phyloP scores from a whole-genome alignment of 345 rosid genomes.

The Combretum micranthum region DNA sequence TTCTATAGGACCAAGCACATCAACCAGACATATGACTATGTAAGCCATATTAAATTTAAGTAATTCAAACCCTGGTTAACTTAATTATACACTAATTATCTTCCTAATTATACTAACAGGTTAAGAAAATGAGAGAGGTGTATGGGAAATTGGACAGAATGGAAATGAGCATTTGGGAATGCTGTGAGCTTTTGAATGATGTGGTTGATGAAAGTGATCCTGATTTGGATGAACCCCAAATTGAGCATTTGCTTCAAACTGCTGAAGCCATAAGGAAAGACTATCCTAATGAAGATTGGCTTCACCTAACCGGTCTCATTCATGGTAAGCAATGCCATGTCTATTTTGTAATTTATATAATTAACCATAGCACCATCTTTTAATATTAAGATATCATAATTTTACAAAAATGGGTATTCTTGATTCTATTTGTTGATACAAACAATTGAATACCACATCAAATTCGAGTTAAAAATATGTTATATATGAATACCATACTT shows the following conservation, averaged over 20 bases:
- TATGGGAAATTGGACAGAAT: conserved; percentile 36
- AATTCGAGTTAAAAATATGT: too few relatives aligned
- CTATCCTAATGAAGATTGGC: conserved; percentile 56
- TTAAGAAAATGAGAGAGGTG: conserved; percentile 38
- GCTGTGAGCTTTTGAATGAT: conserved; percentile 55
- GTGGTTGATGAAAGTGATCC: conserved; percentile 73
- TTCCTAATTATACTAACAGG: conserved; percentile 19
- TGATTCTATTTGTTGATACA: too few relatives aligned
- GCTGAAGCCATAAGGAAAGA: conserved; percentile 61
- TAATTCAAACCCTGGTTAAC: too few relatives aligned
- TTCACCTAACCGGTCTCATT: conserved; percentile 58
- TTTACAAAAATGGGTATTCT: background rate
- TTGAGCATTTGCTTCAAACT: conserved; percentile 55
- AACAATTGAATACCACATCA: too few relatives aligned
- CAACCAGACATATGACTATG: conserved; percentile 76
- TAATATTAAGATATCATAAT: background rate
- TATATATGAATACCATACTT: too few relatives aligned
- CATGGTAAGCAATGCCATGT: conserved; percentile 27
- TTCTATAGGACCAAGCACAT: conserved; percentile 71
- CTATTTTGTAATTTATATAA: background rate
- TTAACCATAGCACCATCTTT: background rate
- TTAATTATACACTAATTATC: background rate
- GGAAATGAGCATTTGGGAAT: conserved; percentile 73
- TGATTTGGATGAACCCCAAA: conserved; percentile 66
- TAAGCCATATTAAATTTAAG: conserved; percentile 12